These are phyloP conservation scores for Microdochium bolleyi DNA, from an alignment of 2,329 filamentous ascomycete species.

Conservation along the genomic window DNA sequence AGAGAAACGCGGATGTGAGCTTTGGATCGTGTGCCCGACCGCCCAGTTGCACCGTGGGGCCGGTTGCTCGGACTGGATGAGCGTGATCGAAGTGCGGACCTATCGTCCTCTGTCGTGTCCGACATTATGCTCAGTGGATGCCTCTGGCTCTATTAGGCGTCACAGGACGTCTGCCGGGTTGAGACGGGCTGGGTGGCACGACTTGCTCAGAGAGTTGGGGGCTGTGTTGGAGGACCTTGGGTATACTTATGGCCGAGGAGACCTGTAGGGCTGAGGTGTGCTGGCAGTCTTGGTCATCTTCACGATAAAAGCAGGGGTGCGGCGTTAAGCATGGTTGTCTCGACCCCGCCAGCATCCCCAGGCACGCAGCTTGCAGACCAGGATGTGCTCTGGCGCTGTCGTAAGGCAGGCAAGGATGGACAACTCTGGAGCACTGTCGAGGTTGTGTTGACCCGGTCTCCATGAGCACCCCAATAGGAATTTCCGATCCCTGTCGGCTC, in stretches of 20 bases:
- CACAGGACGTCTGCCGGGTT: not conserved
- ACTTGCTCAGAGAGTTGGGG: not conserved
- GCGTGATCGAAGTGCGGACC: not conserved
- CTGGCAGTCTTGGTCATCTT: not conserved
- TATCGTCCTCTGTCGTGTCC: not conserved
- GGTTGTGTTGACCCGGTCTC: too few species aligned
- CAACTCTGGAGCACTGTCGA: too few species aligned
- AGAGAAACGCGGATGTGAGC: conserved; percentile 30
- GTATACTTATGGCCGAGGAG: not conserved
- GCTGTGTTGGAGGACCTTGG: not conserved
- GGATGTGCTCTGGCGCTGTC: too few species aligned
- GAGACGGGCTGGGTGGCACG: not conserved
- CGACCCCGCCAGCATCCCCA: too few species aligned
- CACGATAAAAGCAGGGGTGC: not conserved
- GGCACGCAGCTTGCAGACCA: too few species aligned
- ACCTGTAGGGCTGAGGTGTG: not conserved
- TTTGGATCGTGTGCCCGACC: conserved; percentile 15
- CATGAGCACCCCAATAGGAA: too few species aligned
- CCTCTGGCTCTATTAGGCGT: not conserved
- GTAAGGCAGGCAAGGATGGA: too few species aligned
- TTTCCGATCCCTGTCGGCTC: too few species aligned
- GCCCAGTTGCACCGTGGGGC: not conserved
- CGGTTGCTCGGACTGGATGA: not conserved
- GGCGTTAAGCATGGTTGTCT: not conserved
- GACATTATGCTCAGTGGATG: not conserved